A percentile compares a stretch with the other conserved stretches of the same genome.
Conservation (phyloP, 140 eudicot species). For the Cichorium intybus region DNA sequence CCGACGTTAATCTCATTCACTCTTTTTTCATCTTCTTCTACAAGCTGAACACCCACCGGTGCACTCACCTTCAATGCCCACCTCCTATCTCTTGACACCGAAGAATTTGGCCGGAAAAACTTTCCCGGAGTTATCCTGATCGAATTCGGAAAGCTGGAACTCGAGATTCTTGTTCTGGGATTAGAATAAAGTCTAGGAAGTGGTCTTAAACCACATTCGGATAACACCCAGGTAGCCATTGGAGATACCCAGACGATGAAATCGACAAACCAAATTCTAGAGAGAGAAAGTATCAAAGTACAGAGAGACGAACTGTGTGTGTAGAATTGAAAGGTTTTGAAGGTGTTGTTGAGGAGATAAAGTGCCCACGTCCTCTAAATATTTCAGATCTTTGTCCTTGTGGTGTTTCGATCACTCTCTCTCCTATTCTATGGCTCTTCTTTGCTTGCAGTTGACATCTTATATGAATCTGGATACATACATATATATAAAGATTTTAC, state of each 20-base stretch:
- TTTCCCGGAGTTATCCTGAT: slow-evolving; percentile 6
- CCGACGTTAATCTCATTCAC: slow-evolving; percentile 5
- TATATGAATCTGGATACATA: background rate
- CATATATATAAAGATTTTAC: background rate
- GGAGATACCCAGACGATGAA: slow-evolving; percentile 19
- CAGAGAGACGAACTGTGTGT: background rate
- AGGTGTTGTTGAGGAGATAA: slow-evolving; percentile 23
- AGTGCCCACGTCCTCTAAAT: slow-evolving; percentile 18
- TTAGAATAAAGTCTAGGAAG: slow-evolving; percentile 50
- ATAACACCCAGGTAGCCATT: slow-evolving; percentile 72
- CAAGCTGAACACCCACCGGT: slow-evolving; percentile 38
- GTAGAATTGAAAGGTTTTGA: background rate
- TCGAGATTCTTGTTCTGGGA: slow-evolving; percentile 39
- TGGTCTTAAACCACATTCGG: slow-evolving; percentile 72
- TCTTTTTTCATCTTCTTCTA: slow-evolving; percentile 35
- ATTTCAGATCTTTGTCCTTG: background rate
- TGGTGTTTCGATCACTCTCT: background rate
- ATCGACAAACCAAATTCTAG: background rate
- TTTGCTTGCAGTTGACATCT: background rate
- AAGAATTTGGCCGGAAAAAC: background rate
- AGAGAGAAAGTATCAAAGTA: slow-evolving; percentile 24
- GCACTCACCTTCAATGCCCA: slow-evolving; percentile 67
- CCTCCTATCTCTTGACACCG: slow-evolving; percentile 19
- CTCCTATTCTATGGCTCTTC: background rate
- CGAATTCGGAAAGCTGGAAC: slow-evolving; percentile 13